Conservation (phyloP, 169 alveolate species). For the Hepatocystis sp. region DNA sequence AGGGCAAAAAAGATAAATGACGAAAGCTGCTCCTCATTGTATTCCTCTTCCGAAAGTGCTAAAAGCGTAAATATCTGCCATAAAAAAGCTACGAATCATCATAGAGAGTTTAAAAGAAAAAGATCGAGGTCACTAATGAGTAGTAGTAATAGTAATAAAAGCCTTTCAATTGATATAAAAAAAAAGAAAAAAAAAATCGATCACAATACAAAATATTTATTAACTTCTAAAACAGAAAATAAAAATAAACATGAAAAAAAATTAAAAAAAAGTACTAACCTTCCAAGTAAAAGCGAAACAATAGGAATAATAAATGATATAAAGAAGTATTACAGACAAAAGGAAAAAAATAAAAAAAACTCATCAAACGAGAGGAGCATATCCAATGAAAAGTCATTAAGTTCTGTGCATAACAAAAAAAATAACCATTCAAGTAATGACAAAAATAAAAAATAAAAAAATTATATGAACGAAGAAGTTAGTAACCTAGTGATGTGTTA, state of each 20-base stretch:
- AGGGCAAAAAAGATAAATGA: not conserved
- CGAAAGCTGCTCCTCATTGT: too few species aligned
- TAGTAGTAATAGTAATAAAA: constrained; percentile 10
- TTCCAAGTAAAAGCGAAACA: constrained; percentile 18
- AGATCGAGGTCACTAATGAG: not conserved
- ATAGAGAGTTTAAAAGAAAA: constrained; percentile 1
- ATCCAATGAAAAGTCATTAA: too few species aligned
- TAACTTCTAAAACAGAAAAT: constrained; percentile 1
- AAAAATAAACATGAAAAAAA: constrained; percentile 3
- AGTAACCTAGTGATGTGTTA: too few species aligned
- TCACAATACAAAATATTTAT: not conserved
- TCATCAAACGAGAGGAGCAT: too few species aligned
- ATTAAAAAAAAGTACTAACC: not conserved
- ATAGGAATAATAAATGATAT: constrained; percentile 26
- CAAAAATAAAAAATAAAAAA: too few species aligned
- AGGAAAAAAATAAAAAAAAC: too few species aligned
- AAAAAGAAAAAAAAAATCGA: constrained; percentile 16
- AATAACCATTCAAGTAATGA: too few species aligned
- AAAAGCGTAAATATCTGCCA: too few species aligned
- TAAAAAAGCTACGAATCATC: too few species aligned
- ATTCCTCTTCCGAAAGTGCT: too few species aligned
- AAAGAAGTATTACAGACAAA: constrained; percentile 59
- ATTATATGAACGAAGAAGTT: too few species aligned
- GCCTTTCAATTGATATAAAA: not conserved
- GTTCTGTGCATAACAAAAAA: too few species aligned